A percentile compares a stretch with the other conserved stretches of the same genome.
These are phyloP conservation scores for Phaeomoniella chlamydospora DNA, from an alignment of 2,329 filamentous ascomycete genomes.

Conservation along the genomic window DNA sequence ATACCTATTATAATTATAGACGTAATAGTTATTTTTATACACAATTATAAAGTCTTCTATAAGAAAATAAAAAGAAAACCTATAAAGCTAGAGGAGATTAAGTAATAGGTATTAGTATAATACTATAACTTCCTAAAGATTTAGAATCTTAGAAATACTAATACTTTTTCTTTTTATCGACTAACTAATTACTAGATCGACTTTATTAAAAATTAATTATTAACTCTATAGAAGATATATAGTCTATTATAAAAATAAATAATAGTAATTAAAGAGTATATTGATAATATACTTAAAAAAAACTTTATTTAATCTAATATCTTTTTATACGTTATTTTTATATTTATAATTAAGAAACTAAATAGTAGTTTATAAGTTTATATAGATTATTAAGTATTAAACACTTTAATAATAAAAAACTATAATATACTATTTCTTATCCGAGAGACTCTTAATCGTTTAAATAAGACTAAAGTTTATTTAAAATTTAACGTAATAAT, in stretches of 20 bases:
- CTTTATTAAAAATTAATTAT: not conserved
- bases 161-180: not conserved
- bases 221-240: not conserved
- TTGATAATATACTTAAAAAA: slow-evolving; percentile 1
- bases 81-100: not conserved
- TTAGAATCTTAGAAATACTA: not conserved
- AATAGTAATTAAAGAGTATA: not conserved
- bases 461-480: not conserved
- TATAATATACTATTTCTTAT: not conserved
- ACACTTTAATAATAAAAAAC: not conserved
- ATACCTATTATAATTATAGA: not conserved
- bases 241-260: not conserved
- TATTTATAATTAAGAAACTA: not conserved
- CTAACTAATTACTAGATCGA: not conserved
- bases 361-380: not conserved
- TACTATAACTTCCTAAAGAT: too few relatives aligned
- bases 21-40: not conserved
- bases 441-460: not conserved
- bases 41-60: not conserved
- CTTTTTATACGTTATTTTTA: not conserved
- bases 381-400: not conserved
- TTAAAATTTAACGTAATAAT: not conserved
- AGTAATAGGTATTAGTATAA: not conserved
- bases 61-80: not conserved
- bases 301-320: not conserved